These are phyloP conservation scores for Lactifluus piperatus DNA, from an alignment of 768 basidiomycete species.

Conservation along the genomic window DNA sequence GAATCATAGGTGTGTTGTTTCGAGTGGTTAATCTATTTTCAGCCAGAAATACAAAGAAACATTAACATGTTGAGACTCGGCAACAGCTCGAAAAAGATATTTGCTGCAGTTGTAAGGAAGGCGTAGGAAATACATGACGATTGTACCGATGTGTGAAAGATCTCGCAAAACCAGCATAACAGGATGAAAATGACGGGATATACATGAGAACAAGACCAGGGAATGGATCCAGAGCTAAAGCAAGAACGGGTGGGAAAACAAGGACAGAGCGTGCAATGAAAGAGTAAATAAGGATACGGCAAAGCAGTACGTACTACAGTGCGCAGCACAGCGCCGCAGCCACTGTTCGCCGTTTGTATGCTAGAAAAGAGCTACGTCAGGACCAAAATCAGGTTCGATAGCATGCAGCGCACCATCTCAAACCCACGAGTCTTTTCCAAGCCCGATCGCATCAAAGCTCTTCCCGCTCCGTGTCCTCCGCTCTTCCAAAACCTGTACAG, in stretches of 20 bases:
- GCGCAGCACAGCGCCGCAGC: constrained; percentile 18
- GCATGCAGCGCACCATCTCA: constrained; percentile 37
- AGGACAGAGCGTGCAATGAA: constrained; percentile 3
- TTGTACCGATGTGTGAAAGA: constrained; percentile 16
- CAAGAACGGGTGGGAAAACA: constrained; percentile 12
- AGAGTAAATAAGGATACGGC: constrained; percentile 11
- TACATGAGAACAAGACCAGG: constrained; percentile 15
- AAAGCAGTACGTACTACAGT: constrained; percentile 20
- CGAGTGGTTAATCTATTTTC: constrained; percentile 18
- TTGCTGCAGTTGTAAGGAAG: constrained; percentile 13
- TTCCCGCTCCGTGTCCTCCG: constrained; percentile 77
- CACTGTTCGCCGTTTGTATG: background rate
- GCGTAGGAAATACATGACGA: constrained; percentile 18
- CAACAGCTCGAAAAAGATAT: constrained; percentile 11
- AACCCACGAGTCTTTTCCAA: constrained; percentile 74
- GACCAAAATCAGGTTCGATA: background rate
- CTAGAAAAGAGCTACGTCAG: background rate
- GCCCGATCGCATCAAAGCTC: constrained; percentile 72
- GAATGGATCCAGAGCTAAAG: constrained; percentile 14
- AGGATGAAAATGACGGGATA: constrained; percentile 12
- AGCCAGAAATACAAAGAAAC: constrained; percentile 14
- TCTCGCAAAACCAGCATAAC: constrained; percentile 17
- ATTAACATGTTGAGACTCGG: constrained; percentile 8
- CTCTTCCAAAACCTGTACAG: constrained; percentile 60
- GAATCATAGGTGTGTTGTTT: background rate